Evolutionary conservation across 305 asterid species (phyloP).

Genomic region (Fraxinus nigra): DNA sequence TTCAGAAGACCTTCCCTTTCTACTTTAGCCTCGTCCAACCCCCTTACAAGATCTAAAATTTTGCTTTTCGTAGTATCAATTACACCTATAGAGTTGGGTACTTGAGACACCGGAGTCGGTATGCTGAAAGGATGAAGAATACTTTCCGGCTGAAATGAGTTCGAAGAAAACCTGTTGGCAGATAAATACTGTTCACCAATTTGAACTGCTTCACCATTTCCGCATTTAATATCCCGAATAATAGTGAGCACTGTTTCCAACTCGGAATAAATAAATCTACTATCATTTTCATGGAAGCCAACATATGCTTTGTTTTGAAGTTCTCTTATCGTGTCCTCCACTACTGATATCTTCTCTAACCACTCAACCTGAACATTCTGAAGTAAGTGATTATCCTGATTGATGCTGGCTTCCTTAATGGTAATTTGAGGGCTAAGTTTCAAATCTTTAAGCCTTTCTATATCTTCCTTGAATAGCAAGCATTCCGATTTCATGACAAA

Average conservation of each 20-base stretch:
- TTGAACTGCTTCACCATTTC: slow-evolving; percentile 38
- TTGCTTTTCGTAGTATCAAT: slow-evolving; percentile 72
- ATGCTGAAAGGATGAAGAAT: slow-evolving; percentile 58
- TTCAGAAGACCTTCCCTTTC: slow-evolving; percentile 71
- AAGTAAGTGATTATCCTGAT: slow-evolving; percentile 40
- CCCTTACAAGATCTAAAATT: slow-evolving; percentile 79
- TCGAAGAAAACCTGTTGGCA: slow-evolving; percentile 62
- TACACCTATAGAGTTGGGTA: slow-evolving; percentile 41
- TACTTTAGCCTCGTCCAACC: slow-evolving; percentile 77
- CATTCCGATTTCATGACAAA: slow-evolving; percentile 66
- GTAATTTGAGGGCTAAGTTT: slow-evolving; percentile 47
- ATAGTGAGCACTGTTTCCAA: slow-evolving; percentile 57
- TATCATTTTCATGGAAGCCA: slow-evolving; percentile 50
- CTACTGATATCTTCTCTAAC: slow-evolving; percentile 50
- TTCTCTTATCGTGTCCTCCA: slow-evolving; percentile 65
- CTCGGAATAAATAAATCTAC: slow-evolving; percentile 55
- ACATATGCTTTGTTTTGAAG: slow-evolving; percentile 54
- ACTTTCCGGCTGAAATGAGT: slow-evolving; percentile 73
- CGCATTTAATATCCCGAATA: slow-evolving; percentile 58
- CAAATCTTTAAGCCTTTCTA: slow-evolving; percentile 46
- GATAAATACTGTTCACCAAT: slow-evolving; percentile 40
- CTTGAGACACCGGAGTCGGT: slow-evolving; percentile 55
- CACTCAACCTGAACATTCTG: slow-evolving; percentile 44
- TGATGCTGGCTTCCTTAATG: slow-evolving; percentile 25
- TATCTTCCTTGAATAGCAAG: slow-evolving; percentile 62